phyloP scores from a whole-genome alignment of 805 yeast species.

The Candida chilensis region DNA sequence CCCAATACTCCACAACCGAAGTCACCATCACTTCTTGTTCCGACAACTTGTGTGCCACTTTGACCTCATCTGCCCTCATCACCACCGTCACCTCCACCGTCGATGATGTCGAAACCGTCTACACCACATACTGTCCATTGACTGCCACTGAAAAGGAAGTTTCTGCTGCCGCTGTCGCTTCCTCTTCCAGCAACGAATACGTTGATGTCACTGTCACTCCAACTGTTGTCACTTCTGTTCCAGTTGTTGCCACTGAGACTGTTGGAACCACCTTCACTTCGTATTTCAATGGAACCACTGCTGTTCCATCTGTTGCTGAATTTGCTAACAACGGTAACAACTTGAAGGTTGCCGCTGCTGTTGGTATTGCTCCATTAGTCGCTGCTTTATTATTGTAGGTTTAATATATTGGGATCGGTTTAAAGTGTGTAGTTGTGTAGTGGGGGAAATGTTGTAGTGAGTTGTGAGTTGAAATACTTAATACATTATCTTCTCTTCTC shows the following conservation, averaged over 20 bases:
- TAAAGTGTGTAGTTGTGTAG: not conserved
- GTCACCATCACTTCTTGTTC: too few relatives aligned
- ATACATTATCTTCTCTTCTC: not conserved
- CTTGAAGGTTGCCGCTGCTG: constrained; percentile 20
- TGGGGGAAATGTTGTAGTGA: too few relatives aligned
- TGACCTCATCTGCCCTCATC: too few relatives aligned
- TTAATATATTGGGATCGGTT: not conserved
- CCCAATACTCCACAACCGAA: too few relatives aligned
- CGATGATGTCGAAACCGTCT: constrained; percentile 12
- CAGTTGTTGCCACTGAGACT: constrained; percentile 22
- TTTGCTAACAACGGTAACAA: constrained; percentile 17
- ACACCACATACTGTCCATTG: constrained; percentile 28
- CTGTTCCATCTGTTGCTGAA: constrained; percentile 11
- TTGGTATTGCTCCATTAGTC: constrained; percentile 31
- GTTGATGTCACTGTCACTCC: constrained; percentile 33
- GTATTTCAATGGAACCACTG: constrained; percentile 11
- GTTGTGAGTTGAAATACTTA: not conserved
- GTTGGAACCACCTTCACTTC: constrained; percentile 25
- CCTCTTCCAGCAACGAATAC: too few relatives aligned
- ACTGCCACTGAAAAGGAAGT: constrained; percentile 4
- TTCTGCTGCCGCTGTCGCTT: constrained; percentile 1
- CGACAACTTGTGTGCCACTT: too few relatives aligned
- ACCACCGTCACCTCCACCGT: constrained; percentile 10
- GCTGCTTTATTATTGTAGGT: constrained; percentile 25
- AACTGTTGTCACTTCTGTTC: constrained; percentile 23